These are phyloP conservation scores for Xylaria scruposa DNA, from an alignment of 495 filamentous ascomycete species.

Conservation along the genomic window DNA sequence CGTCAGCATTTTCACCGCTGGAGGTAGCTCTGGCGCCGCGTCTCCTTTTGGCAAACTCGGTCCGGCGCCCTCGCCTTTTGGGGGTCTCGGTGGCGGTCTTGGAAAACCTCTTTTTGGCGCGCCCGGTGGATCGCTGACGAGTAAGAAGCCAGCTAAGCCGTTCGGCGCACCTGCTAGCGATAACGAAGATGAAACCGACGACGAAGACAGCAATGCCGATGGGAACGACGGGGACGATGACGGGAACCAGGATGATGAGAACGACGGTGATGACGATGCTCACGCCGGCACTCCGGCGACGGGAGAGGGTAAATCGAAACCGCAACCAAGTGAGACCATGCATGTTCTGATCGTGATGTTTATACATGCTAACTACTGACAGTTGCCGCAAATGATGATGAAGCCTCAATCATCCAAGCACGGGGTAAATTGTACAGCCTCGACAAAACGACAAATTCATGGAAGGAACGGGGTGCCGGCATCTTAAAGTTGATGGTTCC, in stretches of 20 bases:
- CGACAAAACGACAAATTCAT: constrained; percentile 62
- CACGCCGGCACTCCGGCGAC: constrained; percentile 41
- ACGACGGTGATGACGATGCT: constrained; percentile 40
- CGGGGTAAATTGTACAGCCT: constrained; percentile 80
- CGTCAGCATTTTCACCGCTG: constrained; percentile 33
- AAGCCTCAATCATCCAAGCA: constrained; percentile 70
- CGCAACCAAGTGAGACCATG: constrained; percentile 66
- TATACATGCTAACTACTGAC: constrained; percentile 36
- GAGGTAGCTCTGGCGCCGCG: constrained; percentile 18
- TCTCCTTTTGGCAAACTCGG: constrained; percentile 37
- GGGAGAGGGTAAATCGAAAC: constrained; percentile 68
- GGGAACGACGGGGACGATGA: constrained; percentile 51
- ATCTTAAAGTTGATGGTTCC: constrained; percentile 84
- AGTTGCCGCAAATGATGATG: constrained; percentile 66
- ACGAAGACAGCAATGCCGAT: constrained; percentile 50
- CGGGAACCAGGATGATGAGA: constrained; percentile 41
- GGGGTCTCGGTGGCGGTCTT: constrained; percentile 39
- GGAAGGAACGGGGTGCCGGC: constrained; percentile 87
- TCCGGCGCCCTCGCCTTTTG: constrained; percentile 38
- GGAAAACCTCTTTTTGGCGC: constrained; percentile 68
- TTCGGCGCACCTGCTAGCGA: constrained; percentile 76
- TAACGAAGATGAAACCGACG: constrained; percentile 57
- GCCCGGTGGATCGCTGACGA: constrained; percentile 61
- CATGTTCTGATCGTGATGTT: background rate
- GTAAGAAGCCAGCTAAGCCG: constrained; percentile 65